phyloP scores from a whole-genome alignment of 2,329 filamentous ascomycete genomes.

The Berkeleyomyces basicola region DNA sequence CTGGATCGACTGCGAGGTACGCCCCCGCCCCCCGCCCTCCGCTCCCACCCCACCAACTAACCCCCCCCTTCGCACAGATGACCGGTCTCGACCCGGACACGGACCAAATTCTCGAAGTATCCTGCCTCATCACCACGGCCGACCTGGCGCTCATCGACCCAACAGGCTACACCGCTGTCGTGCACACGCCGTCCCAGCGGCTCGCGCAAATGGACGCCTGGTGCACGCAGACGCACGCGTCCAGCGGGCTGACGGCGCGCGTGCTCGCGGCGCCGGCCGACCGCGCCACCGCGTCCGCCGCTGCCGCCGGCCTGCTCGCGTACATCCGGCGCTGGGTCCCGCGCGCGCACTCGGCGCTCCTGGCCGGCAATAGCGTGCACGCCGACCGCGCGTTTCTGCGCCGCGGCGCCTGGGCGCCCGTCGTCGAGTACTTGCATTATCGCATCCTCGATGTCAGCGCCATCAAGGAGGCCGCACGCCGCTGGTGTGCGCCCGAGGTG shows the following conservation, averaged over 20 bases:
- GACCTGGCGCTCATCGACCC: constrained; percentile 61
- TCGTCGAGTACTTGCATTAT: constrained; percentile 70
- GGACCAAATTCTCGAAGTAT: constrained; percentile 81
- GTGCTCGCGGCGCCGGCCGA: constrained; percentile 21
- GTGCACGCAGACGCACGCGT: constrained; percentile 67
- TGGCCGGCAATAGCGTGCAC: constrained; percentile 89
- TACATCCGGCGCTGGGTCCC: constrained; percentile 66
- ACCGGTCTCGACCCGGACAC: constrained; percentile 51
- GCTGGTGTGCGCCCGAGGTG: constrained; percentile 56
- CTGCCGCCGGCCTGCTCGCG: constrained; percentile 53
- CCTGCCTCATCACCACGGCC: constrained; percentile 76
- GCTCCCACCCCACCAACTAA: background rate
- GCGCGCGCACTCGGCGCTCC: constrained; percentile 45
- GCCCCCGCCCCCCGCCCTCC: background rate
- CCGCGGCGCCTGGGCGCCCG: constrained; percentile 52
- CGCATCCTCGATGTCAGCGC: constrained; percentile 82
- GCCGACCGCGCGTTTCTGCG: constrained; percentile 71
- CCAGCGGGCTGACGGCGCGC: constrained; percentile 64
- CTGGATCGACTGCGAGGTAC: constrained; percentile 61
- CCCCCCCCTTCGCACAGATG: constrained; percentile 47
- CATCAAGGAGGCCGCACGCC: constrained; percentile 73
- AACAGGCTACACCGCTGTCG: constrained; percentile 60
- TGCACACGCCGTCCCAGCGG: constrained; percentile 54
- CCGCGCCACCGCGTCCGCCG: constrained; percentile 48
- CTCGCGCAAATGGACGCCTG: constrained; percentile 74